Evolutionary conservation across 2,329 filamentous ascomycete species (phyloP).

Genomic region (Biscogniauxia marginata): DNA sequence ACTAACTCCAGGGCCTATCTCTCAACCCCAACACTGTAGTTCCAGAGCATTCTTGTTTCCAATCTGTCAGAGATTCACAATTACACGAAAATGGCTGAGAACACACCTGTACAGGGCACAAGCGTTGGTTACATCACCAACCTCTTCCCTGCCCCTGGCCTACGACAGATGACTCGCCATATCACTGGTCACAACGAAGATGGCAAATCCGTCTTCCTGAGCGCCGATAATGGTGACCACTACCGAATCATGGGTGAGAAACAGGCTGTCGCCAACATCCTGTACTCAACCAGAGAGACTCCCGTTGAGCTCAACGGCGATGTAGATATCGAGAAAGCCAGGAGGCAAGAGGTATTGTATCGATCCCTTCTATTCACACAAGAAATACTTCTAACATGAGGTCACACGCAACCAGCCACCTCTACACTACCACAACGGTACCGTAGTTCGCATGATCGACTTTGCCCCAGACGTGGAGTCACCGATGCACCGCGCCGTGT

Average conservation of each 20-base stretch:
- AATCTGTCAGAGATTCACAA: no score
- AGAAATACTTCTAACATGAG: no score
- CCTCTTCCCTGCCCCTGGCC: conserved; percentile 13
- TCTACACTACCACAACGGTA: conserved; percentile 1
- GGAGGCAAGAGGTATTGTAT: conserved; percentile 8
- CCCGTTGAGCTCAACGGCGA: conserved; percentile 25
- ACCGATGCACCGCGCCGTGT: conserved; percentile 13
- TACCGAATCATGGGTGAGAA: conserved; percentile 23
- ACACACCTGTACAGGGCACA: no score
- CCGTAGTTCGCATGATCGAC: conserved; percentile 20
- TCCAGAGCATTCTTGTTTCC: no score
- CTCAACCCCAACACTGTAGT: no score
- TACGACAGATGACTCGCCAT: conserved; percentile 14
- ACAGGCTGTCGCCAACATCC: conserved; percentile 27
- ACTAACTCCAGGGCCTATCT: no score
- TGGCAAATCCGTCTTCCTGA: conserved; percentile 27
- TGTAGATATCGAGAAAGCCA: conserved; percentile 18
- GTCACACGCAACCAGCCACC: no score
- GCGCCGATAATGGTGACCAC: conserved; percentile 28
- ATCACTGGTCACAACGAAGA: conserved; percentile 20
- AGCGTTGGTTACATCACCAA: no score
- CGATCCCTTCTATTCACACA: no score
- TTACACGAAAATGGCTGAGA: no score
- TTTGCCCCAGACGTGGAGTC: conserved; percentile 13
- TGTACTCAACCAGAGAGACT: conserved; percentile 26